Base-by-base conservation (phyloP, 1,139 yeast species). In the Geotrichum histeridarum region DNA sequence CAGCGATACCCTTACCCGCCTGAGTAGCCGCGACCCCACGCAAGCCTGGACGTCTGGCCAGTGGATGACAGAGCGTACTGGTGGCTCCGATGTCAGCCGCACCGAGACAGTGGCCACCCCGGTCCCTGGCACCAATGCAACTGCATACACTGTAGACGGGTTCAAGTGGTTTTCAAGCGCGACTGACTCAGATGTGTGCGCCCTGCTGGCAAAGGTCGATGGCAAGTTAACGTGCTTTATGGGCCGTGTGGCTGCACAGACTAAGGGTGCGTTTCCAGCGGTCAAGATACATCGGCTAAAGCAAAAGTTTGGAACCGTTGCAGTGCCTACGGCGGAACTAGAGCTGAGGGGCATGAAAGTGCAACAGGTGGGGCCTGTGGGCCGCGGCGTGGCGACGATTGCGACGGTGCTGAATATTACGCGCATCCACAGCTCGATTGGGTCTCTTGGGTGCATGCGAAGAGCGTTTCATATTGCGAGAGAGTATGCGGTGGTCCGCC, bases 81-180 rank as follows among this genome's bases (percentile, higher is more conserved):
- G 71, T 2, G 71, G 71, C 8, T 65, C 69, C 4, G 71, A 67
- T 36, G 69, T 67, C 14, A 57, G 67, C 14, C 57, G 59, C 8
- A 63, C 68, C 4, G 71, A 67, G 52, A 66, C 71, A 1, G 58
- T 63, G 12, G 68, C 67, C 9, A 44, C 55, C 5, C 43, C 42
- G 1, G 60, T 59, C 3, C 22, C 35, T 2, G 30, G 15, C 14
- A n/a, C 18, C 14, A 51, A 47, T 9, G 55, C 54, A 1, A 48
- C 53, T 11, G 54, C 54, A 15, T 67, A 65, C 55, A 37, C 53
- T 2, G 56, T 66, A 6, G 56, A 55, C 43, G 71, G 71, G 5
- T 68, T 67, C 60, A 67, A 67, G 50, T 67, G 70, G 70, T 67
- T 67, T 50, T 67, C 71, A 1, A 63, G 68, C 42, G 71, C 71